Evolutionary conservation across 768 basidiomycete genomes (phyloP), one percentile per base, ranked within the genome.

Genomic region (Leccinum aurantiacum): DNA sequence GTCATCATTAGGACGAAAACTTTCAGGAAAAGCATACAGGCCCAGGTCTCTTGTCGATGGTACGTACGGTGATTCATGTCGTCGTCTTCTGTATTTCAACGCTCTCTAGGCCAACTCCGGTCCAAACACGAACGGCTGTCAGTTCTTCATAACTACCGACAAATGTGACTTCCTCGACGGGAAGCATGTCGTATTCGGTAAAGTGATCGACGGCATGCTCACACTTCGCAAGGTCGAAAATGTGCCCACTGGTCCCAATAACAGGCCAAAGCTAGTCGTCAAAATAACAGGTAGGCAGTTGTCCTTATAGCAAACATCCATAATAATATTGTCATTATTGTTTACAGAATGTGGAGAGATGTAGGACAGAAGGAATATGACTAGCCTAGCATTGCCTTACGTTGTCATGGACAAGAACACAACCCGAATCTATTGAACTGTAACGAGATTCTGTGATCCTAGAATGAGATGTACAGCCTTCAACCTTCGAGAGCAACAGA

Each of bases 121-220:
- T 6, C 84, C 90, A 3, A 89, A 93, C 69, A 95, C 94, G 14
- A 98, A 98, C 64, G 96, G 95, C 3, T 95, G 93, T 73, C 94
- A 93, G 85, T 99, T 98, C 80, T 99, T 99, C 81, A 88, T 99
- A 71, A 99, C 97, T 0, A 95, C 93, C 2, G 92, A 87, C 9
- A 90, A 91, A 65, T 96, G 95, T 63, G 93, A 95, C 62, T 98
- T 98, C 75, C 84, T 99, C 48, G 95, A 99, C 71, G 92, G 87
- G 64, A 93, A 95, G 73, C 94, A 96, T 71, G 90, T 95, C 65
- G 93, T 95, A 2, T 97, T 97, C 67, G 94, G 94, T 6, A 87
- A 83, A 64, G 90, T 96, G 37, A 84, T 92, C 62, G 93, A 97
- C 59, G 93, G 93, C 25, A 92, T 98, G 90, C 84, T 99, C 60